phyloP scores from a whole-genome alignment of 2,329 filamentous ascomycete species.

The Arthrobotrys conoides region DNA sequence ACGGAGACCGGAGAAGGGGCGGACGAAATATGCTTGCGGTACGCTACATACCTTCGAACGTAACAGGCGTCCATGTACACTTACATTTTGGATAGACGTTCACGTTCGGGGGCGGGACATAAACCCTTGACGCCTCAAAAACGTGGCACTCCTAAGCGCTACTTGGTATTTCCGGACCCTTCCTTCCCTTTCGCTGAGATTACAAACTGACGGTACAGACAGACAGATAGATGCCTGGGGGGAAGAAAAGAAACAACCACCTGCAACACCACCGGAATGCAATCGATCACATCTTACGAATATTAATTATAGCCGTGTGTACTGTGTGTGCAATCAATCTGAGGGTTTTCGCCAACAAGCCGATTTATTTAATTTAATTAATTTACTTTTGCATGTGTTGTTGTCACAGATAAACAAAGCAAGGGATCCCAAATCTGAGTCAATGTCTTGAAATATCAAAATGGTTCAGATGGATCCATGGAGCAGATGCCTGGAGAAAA shows the following conservation, averaged over 20 bases:
- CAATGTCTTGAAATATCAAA: conserved; percentile 55
- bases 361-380: conserved; percentile 4
- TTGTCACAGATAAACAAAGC: conserved; percentile 32
- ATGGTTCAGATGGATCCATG: conserved; percentile 27
- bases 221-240: conserved; percentile 57
- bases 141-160: conserved; percentile 59
- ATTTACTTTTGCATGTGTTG: too few relatives aligned
- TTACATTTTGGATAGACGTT: too few relatives aligned
- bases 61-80: neutral
- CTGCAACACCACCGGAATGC: too few relatives aligned
- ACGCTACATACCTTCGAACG: too few relatives aligned
- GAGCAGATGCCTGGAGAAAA: conserved; percentile 26
- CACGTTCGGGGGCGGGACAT: conserved; percentile 10
- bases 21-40: neutral
- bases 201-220: too few relatives aligned
- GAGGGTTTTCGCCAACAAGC: conserved; percentile 25
- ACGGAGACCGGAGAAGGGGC: too few relatives aligned
- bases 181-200: conserved; percentile 30
- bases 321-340: conserved; percentile 39
- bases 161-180: conserved; percentile 34
- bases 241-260: too few relatives aligned
- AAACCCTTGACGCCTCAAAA: conserved; percentile 48
- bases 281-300: conserved; percentile 26
- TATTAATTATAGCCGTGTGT: too few relatives aligned
- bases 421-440: conserved; percentile 27